These are phyloP conservation scores for Xylaria castorea DNA, from an alignment of 495 filamentous ascomycete genomes.

Conservation along the genomic window DNA sequence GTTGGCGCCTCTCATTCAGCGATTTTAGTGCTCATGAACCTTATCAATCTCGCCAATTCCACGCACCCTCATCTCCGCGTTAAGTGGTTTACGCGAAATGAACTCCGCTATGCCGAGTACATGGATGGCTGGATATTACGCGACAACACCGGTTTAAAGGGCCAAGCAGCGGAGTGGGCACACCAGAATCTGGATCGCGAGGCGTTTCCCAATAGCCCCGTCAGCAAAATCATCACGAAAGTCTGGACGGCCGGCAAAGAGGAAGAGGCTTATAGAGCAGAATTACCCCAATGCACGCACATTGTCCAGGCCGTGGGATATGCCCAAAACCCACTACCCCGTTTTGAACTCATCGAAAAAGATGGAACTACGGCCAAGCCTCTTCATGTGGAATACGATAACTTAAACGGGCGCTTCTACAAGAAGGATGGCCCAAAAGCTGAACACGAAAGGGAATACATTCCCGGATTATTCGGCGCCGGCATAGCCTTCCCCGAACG, in stretches of 20 bases:
- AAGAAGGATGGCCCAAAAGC: constrained; percentile 33
- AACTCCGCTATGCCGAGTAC: constrained; percentile 65
- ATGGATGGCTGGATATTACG: constrained; percentile 67
- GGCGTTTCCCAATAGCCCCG: constrained; percentile 52
- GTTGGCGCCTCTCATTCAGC: constrained; percentile 68
- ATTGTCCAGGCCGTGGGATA: constrained; percentile 65
- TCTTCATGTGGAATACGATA: constrained; percentile 56
- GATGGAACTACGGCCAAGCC: constrained; percentile 27
- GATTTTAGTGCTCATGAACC: constrained; percentile 66
- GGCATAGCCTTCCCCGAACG: constrained; percentile 68
- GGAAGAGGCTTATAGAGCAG: constrained; percentile 47
- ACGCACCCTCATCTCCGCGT: constrained; percentile 60
- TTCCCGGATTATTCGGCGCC: constrained; percentile 63
- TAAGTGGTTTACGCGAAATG: constrained; percentile 67
- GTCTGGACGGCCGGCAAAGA: constrained; percentile 57
- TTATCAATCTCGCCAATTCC: constrained; percentile 56
- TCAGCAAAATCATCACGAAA: constrained; percentile 58
- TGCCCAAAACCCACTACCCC: constrained; percentile 55
- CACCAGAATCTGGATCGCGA: constrained; percentile 62
- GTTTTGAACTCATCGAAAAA: constrained; percentile 40
- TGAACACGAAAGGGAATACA: constrained; percentile 34
- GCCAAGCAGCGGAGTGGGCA: constrained; percentile 65
- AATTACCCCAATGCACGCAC: constrained; percentile 57
- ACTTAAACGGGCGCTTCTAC: constrained; percentile 56
- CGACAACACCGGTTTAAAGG: constrained; percentile 70